phyloP scores from a whole-genome alignment of 305 asterid genomes.

The Caryopteris hybrid region DNA sequence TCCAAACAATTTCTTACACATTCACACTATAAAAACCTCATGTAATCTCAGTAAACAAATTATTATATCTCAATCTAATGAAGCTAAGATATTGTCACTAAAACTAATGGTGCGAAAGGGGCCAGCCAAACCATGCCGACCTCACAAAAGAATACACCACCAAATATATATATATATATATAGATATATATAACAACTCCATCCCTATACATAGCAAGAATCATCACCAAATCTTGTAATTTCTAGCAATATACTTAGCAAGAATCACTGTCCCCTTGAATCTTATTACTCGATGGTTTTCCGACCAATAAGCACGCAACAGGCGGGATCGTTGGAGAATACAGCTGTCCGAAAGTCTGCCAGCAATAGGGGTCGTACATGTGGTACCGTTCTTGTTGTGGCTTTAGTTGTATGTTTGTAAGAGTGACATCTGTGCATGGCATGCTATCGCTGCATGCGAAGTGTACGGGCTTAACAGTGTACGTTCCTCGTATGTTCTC shows the following conservation, averaged over 20 bases:
- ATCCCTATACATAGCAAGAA: slow-evolving; percentile 40
- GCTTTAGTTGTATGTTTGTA: slow-evolving; percentile 52
- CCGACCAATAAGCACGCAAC: slow-evolving; percentile 60
- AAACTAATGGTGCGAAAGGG: slow-evolving; percentile 54
- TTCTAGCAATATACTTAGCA: slow-evolving; percentile 44
- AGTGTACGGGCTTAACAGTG: slow-evolving; percentile 76
- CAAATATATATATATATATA: neutral
- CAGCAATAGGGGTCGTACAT: slow-evolving; percentile 87
- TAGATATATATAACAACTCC: slow-evolving; percentile 2
- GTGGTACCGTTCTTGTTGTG: slow-evolving; percentile 57
- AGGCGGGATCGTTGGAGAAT: slow-evolving; percentile 72
- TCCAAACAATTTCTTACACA: neutral
- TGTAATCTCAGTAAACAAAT: slow-evolving; percentile 19
- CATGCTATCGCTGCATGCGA: slow-evolving; percentile 76
- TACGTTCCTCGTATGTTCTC: slow-evolving; percentile 78
- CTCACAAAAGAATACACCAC: slow-evolving; percentile 63
- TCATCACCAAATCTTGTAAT: no score
- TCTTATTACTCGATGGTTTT: slow-evolving; percentile 55
- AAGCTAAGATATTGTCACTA: slow-evolving; percentile 30
- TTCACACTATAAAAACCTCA: slow-evolving; percentile 16
- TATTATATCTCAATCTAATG: slow-evolving; percentile 12
- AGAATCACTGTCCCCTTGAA: slow-evolving; percentile 55
- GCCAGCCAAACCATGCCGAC: slow-evolving; percentile 59
- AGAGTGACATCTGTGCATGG: slow-evolving; percentile 78
- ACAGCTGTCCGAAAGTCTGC: slow-evolving; percentile 75